Conservation (phyloP, 345 rosid genomes). For the Lepidium aucheri region DNA sequence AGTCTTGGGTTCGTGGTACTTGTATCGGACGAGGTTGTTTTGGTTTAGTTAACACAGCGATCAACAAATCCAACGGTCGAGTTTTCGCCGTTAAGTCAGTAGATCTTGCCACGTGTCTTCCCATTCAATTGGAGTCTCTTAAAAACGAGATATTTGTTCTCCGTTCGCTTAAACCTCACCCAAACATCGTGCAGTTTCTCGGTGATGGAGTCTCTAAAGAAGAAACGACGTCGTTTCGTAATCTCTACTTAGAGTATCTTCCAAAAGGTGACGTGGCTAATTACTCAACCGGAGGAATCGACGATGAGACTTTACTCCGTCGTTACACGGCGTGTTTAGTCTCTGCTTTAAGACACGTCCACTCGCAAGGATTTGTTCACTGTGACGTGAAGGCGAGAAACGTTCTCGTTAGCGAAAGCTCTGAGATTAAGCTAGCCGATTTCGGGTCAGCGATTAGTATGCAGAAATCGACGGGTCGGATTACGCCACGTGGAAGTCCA, state of each 20-base stretch:
- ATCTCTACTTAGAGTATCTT: conserved; percentile 56
- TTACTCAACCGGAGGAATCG: conserved; percentile 21
- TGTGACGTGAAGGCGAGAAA: conserved; percentile 73
- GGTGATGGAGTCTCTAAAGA: conserved; percentile 46
- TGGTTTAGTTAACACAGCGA: conserved; percentile 44
- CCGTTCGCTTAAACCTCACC: conserved; percentile 38
- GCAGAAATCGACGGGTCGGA: not conserved
- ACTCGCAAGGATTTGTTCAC: conserved; percentile 56
- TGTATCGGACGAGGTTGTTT: conserved; percentile 51
- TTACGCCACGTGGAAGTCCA: conserved; percentile 70
- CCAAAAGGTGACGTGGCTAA: conserved; percentile 55
- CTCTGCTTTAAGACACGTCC: conserved; percentile 47
- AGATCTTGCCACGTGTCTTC: conserved; percentile 25
- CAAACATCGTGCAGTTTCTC: conserved; percentile 40
- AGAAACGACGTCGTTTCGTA: conserved; percentile 28
- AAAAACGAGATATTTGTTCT: conserved; percentile 54
- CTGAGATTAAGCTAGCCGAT: conserved; percentile 67
- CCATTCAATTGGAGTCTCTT: conserved; percentile 32
- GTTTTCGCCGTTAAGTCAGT: conserved; percentile 61
- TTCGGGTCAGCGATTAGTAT: conserved; percentile 51
- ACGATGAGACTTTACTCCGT: conserved; percentile 36
- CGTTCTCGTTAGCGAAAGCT: conserved; percentile 36
- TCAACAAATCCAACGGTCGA: conserved; percentile 25
- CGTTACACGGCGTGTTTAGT: conserved; percentile 48
- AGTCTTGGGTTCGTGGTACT: conserved; percentile 43